Evolutionary conservation across 208 protist species (phyloP), one percentile per base, ranked within the genome.

Genomic region (Lotmaria passim): DNA sequence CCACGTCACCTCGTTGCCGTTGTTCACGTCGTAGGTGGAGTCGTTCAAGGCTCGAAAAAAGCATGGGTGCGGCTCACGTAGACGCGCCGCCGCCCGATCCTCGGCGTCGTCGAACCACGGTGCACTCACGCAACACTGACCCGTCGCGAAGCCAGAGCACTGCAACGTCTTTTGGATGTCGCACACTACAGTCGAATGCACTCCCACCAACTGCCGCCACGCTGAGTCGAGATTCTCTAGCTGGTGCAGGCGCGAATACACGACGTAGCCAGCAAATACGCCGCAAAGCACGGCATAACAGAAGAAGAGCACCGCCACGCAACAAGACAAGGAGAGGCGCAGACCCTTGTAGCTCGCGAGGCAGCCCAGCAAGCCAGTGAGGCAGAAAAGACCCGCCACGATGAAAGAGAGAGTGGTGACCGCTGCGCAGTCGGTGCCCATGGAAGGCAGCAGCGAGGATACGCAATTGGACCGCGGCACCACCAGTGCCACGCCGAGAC

Each of bases 111-210:
- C 58, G 8, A 51, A 21, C 14, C 71, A 71, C n/a, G 51, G 24
- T 15, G 64, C 78, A 36, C 73, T 61, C 14, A 70, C 44, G 46
- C 86, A 91, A 46, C 86, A 91, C n/a, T 79, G 59, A 0, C 63
- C 56, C 5, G 50, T n/a, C 19, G 34, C 57, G 60, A 78, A 88
- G 0, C 86, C 86, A 1, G 82, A 84, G 69, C 86, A 91, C 50
- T 55, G 17, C n/a, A 87, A 58, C 11, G 26, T 51, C 1, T 63
- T 21, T 50, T 90, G 69, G 3, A 86, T 38, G 33, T 71, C 69
- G 52, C 85, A 90, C 19, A 86, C 66, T 2, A 74, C 19, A 12
- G 21, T 15, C 12, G 76, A 73, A 39, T 61, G 14, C 43, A 21
- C 7, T 7, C 34, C 15, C 26, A 85, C 83, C 19, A 75, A 47